phyloP scores from a whole-genome alignment of 768 basidiomycete genomes.

The Boletus rufocinnamomeus region DNA sequence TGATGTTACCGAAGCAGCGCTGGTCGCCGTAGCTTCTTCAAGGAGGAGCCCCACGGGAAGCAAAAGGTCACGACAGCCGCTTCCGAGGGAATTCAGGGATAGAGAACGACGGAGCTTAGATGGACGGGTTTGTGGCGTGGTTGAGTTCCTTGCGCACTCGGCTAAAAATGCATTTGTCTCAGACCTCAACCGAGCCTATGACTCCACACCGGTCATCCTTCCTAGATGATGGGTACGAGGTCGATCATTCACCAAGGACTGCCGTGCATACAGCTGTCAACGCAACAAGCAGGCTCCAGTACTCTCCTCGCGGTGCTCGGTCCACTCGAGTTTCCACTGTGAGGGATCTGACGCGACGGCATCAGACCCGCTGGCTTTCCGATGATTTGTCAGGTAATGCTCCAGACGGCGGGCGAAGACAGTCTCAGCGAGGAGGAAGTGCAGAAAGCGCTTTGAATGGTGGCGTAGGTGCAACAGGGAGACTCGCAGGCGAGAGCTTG shows the following conservation, averaged over 20 bases:
- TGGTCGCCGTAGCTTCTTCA: constrained; percentile 61
- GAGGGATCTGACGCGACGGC: constrained; percentile 48
- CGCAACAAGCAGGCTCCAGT: constrained; percentile 24
- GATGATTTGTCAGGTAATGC: constrained; percentile 43
- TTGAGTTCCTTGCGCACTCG: neutral
- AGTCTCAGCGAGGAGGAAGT: constrained; percentile 63
- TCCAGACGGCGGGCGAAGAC: constrained; percentile 46
- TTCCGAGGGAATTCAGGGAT: constrained; percentile 52
- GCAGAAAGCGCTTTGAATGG: constrained; percentile 63
- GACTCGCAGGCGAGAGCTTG: constrained; percentile 67
- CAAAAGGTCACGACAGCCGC: constrained; percentile 48
- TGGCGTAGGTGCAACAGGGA: constrained; percentile 43
- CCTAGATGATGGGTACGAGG: constrained; percentile 26
- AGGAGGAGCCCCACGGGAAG: constrained; percentile 50
- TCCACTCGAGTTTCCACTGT: constrained; percentile 46
- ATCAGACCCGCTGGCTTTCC: constrained; percentile 56
- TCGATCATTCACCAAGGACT: constrained; percentile 27
- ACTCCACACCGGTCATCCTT: constrained; percentile 39
- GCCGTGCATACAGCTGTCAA: constrained; percentile 26
- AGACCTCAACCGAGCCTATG: constrained; percentile 40
- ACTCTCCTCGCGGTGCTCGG: constrained; percentile 34
- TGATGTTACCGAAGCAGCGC: constrained; percentile 56
- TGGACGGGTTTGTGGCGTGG: constrained; percentile 39
- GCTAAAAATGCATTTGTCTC: constrained; percentile 6
- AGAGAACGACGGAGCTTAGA: constrained; percentile 40